Base-by-base conservation (phyloP, 768 basidiomycete species). In the Macrolepiota dolichaula region DNA sequence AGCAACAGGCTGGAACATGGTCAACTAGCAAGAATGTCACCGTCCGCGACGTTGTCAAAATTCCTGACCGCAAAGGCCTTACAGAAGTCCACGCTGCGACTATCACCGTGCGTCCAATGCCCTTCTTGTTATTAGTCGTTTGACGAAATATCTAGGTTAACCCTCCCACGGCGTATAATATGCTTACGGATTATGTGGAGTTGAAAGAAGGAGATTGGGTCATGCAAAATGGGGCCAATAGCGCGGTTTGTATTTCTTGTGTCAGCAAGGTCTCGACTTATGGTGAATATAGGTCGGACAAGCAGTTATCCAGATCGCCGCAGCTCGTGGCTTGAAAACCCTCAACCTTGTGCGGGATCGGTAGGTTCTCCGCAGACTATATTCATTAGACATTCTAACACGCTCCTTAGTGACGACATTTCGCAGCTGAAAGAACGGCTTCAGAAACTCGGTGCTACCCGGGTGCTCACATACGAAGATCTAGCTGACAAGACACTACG, bases 271-370 rank as follows among this genome's bases (percentile, higher is more conserved):
- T 36, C 32, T 49, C 42, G 11, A 13, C 37, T 44, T 32, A 32
- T n/a, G 36, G 25, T 29, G 4, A 38, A 10, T 17, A n/a, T 58
- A 89, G 88, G 88, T 91, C 13, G 93, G 93, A 12, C 90, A 94
- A 77, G 86, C 87, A 0, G 89, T 94, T 24, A 91, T 94, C 52
- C 92, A 94, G 66, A 87, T 96, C 40, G 91, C 92, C n/a, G 85
- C 82, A 32, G 77, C 81, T 15, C 79, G 77, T 52, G 88, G 89
- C 5, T 60, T 92, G 44, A 87, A 86, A 42, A 94, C 92, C 1
- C 82, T 95, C 67, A 95, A 95, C 68, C 81, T 95, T 63, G 84
- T 96, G 25, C 84, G 94, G 17, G 77, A 84, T 62, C 78, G 92
- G 90, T 88, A 55, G 40, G 79, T 29, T 36, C 3, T 53, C 46